Evolutionary conservation across 805 yeast species (phyloP).

Genomic region (Saccharomycopsis synnaedendra): DNA sequence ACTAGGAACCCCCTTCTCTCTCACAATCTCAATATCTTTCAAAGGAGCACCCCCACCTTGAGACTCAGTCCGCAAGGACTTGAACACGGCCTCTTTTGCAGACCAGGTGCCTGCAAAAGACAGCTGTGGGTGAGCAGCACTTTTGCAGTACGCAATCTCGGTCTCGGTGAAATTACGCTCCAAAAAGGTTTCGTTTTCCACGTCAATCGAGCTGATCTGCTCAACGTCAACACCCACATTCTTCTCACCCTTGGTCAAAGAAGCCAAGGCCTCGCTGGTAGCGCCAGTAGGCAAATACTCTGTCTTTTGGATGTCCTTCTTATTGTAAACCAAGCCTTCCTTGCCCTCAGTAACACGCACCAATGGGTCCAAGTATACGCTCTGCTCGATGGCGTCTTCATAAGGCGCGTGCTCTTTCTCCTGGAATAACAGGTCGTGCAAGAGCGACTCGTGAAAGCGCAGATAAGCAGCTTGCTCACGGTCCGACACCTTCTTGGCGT

Average conservation of each 20-base stretch:
- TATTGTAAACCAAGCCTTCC: slow-evolving; percentile 35
- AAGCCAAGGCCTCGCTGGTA: slow-evolving; percentile 18
- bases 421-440: slow-evolving; percentile 81
- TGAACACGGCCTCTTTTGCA: slow-evolving; percentile 98
- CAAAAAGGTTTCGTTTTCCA: slow-evolving; percentile 82
- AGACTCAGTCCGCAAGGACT: slow-evolving; percentile 79
- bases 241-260: slow-evolving; percentile 23
- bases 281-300: slow-evolving; percentile 16
- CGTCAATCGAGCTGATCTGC: slow-evolving; percentile 66
- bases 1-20: slow-evolving; percentile 70
- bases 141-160: slow-evolving; percentile 70
- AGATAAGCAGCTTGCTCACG: slow-evolving; percentile 88
- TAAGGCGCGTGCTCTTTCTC: slow-evolving; percentile 94
- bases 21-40: slow-evolving; percentile 78
- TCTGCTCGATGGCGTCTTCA: slow-evolving; percentile 73
- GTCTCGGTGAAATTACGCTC: slow-evolving; percentile 81
- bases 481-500: slow-evolving; percentile 55
- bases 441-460: slow-evolving; percentile 91
- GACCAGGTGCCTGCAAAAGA: slow-evolving; percentile 98
- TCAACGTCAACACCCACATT: slow-evolving; percentile 98
- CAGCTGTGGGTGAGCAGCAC: slow-evolving; percentile 70
- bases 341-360: slow-evolving; percentile 48
- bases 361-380: slow-evolving; percentile 92
- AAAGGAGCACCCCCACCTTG: slow-evolving; percentile 94
- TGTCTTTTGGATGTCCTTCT: slow-evolving; percentile 38